Percentiles rank a stretch among this genome's conserved stretches.
phyloP scores from a whole-genome alignment of 2,329 filamentous ascomycete species.

The Myriosclerotinia scirpicola region DNA sequence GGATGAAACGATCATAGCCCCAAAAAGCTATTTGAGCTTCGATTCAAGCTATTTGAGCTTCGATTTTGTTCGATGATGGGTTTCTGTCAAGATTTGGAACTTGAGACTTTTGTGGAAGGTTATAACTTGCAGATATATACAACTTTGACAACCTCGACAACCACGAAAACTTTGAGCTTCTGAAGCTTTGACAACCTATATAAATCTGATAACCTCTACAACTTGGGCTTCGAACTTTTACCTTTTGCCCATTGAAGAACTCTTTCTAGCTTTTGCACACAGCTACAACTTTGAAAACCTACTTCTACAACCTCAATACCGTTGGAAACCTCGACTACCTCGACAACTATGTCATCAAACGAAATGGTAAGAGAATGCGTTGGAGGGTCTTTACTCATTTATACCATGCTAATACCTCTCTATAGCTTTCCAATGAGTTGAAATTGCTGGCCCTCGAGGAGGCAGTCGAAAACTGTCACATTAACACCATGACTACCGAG shows the following conservation, averaged over 20 bases:
- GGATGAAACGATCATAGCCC: neutral
- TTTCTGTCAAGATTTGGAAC: neutral
- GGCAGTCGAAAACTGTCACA: neutral
- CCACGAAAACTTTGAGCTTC: too few species aligned
- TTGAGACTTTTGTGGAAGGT: neutral
- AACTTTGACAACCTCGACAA: neutral
- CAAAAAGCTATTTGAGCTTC: neutral
- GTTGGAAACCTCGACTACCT: too few species aligned
- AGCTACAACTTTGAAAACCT: neutral
- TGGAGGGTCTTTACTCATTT: neutral
- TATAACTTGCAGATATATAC: neutral
- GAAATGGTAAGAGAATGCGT: neutral
- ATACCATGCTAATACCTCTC: neutral
- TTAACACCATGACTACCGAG: neutral
- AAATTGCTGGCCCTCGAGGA: neutral
- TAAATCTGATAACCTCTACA: too few species aligned
- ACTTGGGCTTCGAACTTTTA: too few species aligned
- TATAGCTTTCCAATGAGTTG: slow-evolving; percentile 2
- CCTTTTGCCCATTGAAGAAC: too few species aligned
- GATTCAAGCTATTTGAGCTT: neutral
- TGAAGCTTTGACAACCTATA: too few species aligned
- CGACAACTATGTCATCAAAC: neutral
- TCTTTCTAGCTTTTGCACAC: neutral
- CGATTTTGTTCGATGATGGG: neutral
- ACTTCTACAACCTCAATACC: too few species aligned